Evolutionary conservation across 179 eudicot genomes (phyloP), one percentile per base, ranked within the genome.

Genomic region (Heliamphora pulchella): DNA sequence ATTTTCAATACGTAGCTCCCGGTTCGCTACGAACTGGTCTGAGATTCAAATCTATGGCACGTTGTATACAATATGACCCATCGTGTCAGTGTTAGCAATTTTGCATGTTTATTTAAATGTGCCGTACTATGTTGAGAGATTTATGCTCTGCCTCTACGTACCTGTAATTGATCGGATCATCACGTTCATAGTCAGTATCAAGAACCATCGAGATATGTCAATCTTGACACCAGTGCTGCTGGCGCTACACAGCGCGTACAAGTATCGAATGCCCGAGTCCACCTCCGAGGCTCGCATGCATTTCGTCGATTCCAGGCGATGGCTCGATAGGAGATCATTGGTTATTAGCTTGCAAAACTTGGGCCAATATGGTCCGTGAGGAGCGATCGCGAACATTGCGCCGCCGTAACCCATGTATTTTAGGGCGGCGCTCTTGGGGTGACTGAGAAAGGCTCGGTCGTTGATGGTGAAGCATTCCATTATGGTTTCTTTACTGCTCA

Each of bases 391-490:
- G 4, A 17, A 18, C 5, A 74, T 0, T 0, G 77, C 64, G 11
- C 77, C 44, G 3, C 46, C 10, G 69, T 76, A 76, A 4, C 79
- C 79, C 69, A 76, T 47, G 44, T 76, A 62, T 18, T 76, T 62
- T n/a, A 46, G 3, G 5, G 79, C 43, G 0, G 79, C 70, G 8
- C 57, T 8, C 4, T 44, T n/a, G 2, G 79, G 79, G 22, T 57
- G 79, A 0, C 20, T 44, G 15, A 76, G 0, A 41, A 76, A 76
- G 8, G 55, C 69, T 0, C 69, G 0, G 57, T 76, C 79, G 1
- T 76, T n/a, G 17, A 44, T 20, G 18, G 79, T 76, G 68, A 76
- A 77, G 79, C 79, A 61, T 13, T 63, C 79, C 70, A 4, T 4
- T 11, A 47, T 46, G 13, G 71, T 61, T 63, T 77, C 79, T 11